Percentiles rank a stretch among this genome's conserved stretches.
Evolutionary conservation across 257 asterid species (phyloP).

Genomic region (Solanum virginianum): DNA sequence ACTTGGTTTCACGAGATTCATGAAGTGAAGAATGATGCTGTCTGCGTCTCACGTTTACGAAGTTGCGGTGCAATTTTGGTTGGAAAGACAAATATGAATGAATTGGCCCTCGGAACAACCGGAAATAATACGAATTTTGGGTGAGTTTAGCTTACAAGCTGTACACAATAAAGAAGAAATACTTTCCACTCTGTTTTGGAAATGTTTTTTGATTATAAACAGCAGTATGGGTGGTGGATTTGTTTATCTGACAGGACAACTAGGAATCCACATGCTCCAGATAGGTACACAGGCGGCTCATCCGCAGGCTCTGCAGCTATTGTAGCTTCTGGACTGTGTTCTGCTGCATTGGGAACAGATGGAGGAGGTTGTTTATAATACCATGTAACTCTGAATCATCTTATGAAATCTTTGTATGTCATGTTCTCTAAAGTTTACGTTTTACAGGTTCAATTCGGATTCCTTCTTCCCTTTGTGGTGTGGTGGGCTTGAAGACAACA

Average conservation of each 20-base stretch:
- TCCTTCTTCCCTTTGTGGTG: conserved; percentile 93
- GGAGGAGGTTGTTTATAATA: conserved; percentile 79
- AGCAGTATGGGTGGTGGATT: neutral
- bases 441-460: conserved; percentile 82
- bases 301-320: conserved; percentile 97
- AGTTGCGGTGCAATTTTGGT: conserved; percentile 82
- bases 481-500: conserved; percentile 88
- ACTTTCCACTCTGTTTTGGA: neutral
- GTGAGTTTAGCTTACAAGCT: conserved; percentile 25
- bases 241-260: conserved; percentile 49
- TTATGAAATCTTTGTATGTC: neutral
- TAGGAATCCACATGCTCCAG: conserved; percentile 92
- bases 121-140: conserved; percentile 92
- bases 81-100: conserved; percentile 99
- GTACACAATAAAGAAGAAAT: neutral
- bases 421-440: conserved; percentile 5
- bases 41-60: conserved; percentile 56
- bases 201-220: neutral
- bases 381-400: conserved; percentile 7
- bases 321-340: conserved; percentile 91
- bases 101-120: conserved; percentile 83
- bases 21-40: conserved; percentile 61
- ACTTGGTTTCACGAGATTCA: conserved; percentile 76
- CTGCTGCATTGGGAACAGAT: conserved; percentile 97
- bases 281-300: conserved; percentile 95